A percentile compares a stretch with the other conserved stretches of the same genome.
These are phyloP conservation scores for Simplicillium sp. DNA, from an alignment of 2,329 filamentous ascomycete genomes.

Conservation along the genomic window DNA sequence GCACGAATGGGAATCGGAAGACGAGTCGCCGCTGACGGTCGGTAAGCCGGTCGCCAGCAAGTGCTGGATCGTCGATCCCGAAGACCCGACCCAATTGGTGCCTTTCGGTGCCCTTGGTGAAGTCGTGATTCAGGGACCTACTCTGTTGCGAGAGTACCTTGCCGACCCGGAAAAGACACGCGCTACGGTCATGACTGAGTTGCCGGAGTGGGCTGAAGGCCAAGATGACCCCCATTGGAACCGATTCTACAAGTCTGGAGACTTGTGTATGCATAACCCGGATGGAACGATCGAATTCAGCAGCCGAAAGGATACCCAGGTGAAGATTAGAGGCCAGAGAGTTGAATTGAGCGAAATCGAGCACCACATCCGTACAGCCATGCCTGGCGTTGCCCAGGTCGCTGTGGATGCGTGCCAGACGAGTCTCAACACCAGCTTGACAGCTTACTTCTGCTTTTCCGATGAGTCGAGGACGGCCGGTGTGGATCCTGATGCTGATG, in stretches of 20 bases:
- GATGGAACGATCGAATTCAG: slow-evolving; percentile 4
- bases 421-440: neutral
- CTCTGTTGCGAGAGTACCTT: slow-evolving; percentile 7
- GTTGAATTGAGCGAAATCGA: slow-evolving; percentile 8
- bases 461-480: neutral
- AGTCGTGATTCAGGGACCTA: slow-evolving; percentile 6
- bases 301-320: slow-evolving; percentile 3
- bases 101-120: slow-evolving; percentile 6
- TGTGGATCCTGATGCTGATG: too few species aligned
- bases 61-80: slow-evolving; percentile 5
- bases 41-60: slow-evolving; percentile 1
- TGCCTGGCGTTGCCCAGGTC: neutral
- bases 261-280: neutral
- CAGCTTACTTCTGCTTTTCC: neutral
- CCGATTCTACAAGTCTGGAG: slow-evolving; percentile 6
- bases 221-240: neutral
- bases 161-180: slow-evolving; percentile 3
- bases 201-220: neutral
- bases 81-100: slow-evolving; percentile 2
- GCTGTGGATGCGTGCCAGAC: neutral
- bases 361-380: slow-evolving; percentile 1
- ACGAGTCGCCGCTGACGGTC: neutral
- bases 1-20: neutral
- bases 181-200: neutral
- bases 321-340: slow-evolving; percentile 3